Evolutionary conservation across 768 basidiomycete species (phyloP).

Genomic region (Antrodiella citrinella): DNA sequence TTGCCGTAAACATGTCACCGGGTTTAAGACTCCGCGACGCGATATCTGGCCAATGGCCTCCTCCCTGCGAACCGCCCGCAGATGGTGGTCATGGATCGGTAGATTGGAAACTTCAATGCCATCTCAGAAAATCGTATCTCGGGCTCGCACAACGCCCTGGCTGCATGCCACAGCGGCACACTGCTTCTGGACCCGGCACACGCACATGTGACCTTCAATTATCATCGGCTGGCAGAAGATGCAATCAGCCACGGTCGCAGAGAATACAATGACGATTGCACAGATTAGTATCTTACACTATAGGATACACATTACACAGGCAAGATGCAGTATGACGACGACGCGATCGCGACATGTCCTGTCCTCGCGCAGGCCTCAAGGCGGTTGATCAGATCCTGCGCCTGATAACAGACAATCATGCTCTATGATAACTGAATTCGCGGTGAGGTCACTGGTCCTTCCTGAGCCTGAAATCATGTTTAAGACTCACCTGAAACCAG

Average conservation of each 20-base stretch:
- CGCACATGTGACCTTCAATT: background rate
- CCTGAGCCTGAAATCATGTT: background rate
- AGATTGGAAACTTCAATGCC: constrained; percentile 11
- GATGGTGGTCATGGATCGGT: constrained; percentile 4
- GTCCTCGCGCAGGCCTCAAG: background rate
- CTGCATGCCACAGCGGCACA: background rate
- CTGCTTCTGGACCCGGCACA: background rate
- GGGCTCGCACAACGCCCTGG: constrained; percentile 1
- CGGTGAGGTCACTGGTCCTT: constrained; percentile 13
- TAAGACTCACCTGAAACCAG: constrained; percentile 20
- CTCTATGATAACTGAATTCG: background rate
- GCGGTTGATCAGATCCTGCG: constrained; percentile 1
- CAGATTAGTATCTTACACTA: constrained; percentile 1
- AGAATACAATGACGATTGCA: background rate
- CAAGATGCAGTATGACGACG: background rate
- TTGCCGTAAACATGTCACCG: background rate
- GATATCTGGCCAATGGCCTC: constrained; percentile 9
- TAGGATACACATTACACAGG: background rate
- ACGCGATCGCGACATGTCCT: background rate
- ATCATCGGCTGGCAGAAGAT: background rate
- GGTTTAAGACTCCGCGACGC: constrained; percentile 9
- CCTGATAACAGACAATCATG: background rate
- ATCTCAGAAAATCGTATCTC: constrained; percentile 9
- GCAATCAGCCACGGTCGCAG: background rate
- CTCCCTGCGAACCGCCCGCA: constrained; percentile 5